Base-by-base conservation (phyloP, 352 stramenopile genomes). In the Globisporangium iwayamae region DNA sequence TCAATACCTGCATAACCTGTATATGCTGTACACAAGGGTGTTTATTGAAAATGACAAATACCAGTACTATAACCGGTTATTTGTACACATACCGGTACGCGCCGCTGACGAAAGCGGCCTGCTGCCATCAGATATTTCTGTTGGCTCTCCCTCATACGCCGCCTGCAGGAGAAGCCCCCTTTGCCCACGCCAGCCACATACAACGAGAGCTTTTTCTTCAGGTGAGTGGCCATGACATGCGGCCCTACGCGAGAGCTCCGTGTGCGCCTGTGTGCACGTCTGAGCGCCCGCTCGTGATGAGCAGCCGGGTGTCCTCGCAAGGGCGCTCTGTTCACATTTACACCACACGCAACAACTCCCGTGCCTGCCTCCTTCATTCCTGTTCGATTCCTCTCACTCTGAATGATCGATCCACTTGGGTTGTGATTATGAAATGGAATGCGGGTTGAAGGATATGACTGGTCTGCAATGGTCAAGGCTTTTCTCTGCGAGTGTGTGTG, bases 121-220 rank as follows among this genome's bases (percentile, higher is more conserved):
- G 14, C 30, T 39, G 46, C 68, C 70, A 81, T 67, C 60, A 77
- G 67, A 82, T 73, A 73, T 80, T 79, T 79, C 71, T 62, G 55
- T 47, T 62, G 56, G 56, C 56, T 62, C 56, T 62, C 56, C 56
- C 41, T 46, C 45, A 13, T 47, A 58, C 30, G 20, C 6, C 9
- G 47, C 8, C 28, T 13, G 20, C n/a, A 22, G 20, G 43, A 61
- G 25, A 56, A 57, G 62, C 62, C 53, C 39, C 38, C 61, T 41
- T 41, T 46, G 47, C 48, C 7, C 34, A 11, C 38, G 32, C 62
- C 62, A 62, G 53, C 62, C 62, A 68, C 54, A 68, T 56, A 59
- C 62, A 57, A 39, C 62, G 64, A 61, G 58, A 46, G 59, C 59
- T 60, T 66, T 66, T 69, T 66, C 64, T 69, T 56, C 58, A 66